Evolutionary conservation across 306 rosid genomes (phyloP).

Genomic region (Cotoneaster glaucophyllus): DNA sequence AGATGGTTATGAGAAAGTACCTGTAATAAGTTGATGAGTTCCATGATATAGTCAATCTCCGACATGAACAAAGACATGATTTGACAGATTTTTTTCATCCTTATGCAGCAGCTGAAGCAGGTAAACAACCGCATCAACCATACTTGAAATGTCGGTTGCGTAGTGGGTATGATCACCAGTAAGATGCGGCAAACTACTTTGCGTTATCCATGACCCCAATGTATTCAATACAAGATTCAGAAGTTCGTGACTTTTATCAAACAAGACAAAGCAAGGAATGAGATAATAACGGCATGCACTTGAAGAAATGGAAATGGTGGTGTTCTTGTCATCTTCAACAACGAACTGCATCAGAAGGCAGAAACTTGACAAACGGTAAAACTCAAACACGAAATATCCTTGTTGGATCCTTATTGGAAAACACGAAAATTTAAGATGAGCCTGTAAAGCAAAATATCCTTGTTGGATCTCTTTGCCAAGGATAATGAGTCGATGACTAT

Average conservation of each 20-base stretch:
- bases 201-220: conserved; percentile 42
- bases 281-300: conserved; percentile 33
- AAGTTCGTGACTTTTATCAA: conserved; percentile 55
- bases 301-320: conserved; percentile 13
- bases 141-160: conserved; percentile 18
- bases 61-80: conserved; percentile 41
- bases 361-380: neutral
- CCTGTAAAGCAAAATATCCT: neutral
- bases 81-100: conserved; percentile 33
- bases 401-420: no score
- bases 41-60: conserved; percentile 36
- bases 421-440: neutral
- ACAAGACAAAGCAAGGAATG: conserved; percentile 66
- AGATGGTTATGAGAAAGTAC: conserved; percentile 17
- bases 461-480: neutral
- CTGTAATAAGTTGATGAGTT: conserved; percentile 37
- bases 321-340: conserved; percentile 33
- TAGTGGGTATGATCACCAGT: conserved; percentile 22
- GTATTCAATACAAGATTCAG: conserved; percentile 45
- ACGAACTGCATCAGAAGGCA: conserved; percentile 35
- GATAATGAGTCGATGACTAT: neutral
- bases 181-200: conserved; percentile 12
- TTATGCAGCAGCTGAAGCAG: conserved; percentile 43
- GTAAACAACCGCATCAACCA: conserved; percentile 36
- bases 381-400: no score